These are phyloP conservation scores for Trichoderma virens DNA, from an alignment of 495 filamentous ascomycete genomes.

Conservation along the genomic window DNA sequence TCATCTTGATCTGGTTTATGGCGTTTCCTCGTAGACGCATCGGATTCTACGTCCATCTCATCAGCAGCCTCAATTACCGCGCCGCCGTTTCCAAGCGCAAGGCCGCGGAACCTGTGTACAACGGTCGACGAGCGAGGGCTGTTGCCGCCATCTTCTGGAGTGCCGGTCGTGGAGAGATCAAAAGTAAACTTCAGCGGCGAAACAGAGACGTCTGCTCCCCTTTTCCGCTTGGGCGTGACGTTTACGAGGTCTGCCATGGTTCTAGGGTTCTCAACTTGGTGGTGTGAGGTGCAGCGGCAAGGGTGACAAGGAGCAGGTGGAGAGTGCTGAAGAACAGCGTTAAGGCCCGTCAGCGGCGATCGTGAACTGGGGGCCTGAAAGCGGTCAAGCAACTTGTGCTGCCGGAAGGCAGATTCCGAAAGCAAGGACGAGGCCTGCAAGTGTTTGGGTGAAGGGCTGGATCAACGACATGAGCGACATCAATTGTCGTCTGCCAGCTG, in stretches of 20 bases:
- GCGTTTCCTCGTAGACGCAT: constrained; percentile 11
- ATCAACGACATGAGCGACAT: not conserved
- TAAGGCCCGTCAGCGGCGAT: too few relatives aligned
- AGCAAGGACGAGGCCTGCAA: not conserved
- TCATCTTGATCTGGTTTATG: constrained; percentile 12
- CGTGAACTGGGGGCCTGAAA: not conserved
- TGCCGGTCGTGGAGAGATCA: constrained; percentile 18
- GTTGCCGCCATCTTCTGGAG: constrained; percentile 30
- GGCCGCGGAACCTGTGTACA: constrained; percentile 54
- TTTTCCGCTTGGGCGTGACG: constrained; percentile 43
- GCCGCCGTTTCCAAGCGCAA: constrained; percentile 47
- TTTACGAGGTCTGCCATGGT: constrained; percentile 7
- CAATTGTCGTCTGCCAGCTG: not conserved
- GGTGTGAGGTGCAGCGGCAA: not conserved
- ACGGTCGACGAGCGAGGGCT: constrained; percentile 60
- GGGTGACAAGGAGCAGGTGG: not conserved
- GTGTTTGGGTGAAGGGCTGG: not conserved
- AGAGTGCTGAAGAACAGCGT: not conserved
- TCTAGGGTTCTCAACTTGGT: not conserved
- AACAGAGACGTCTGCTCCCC: constrained; percentile 22
- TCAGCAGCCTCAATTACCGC: constrained; percentile 23
- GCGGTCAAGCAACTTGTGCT: not conserved
- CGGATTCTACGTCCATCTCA: constrained; percentile 21
- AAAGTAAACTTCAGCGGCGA: constrained; percentile 26
- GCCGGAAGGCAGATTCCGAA: not conserved